phyloP scores from a whole-genome alignment of 306 rosid genomes.

The Quillaja saponaria region DNA sequence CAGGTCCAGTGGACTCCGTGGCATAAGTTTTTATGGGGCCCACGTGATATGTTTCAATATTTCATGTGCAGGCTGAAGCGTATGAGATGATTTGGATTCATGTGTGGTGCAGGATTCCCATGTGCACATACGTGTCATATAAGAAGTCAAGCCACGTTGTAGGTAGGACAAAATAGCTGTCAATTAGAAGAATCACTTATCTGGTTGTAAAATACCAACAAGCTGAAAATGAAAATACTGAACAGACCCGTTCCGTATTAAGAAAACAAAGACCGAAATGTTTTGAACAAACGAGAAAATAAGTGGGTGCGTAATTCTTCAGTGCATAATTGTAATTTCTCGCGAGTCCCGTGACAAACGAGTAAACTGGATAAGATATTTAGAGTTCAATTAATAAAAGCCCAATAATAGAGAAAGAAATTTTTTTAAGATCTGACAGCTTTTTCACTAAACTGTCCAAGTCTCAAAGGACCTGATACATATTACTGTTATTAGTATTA shows the following conservation, averaged over 20 bases:
- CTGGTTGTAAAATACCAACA: too few relatives aligned
- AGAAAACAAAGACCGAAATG: too few relatives aligned
- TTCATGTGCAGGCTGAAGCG: too few relatives aligned
- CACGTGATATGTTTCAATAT: too few relatives aligned
- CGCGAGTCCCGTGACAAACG: constrained; percentile 6
- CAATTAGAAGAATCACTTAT: too few relatives aligned
- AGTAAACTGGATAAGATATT: constrained; percentile 7
- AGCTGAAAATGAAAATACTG: too few relatives aligned
- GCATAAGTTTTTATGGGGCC: too few relatives aligned
- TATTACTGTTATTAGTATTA: too few relatives aligned
- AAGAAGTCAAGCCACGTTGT: constrained; percentile 21
- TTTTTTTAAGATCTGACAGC: constrained; percentile 43
- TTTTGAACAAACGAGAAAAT: too few relatives aligned
- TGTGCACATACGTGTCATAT: constrained; percentile 44
- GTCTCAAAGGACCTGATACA: constrained; percentile 31
- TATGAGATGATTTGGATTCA: background rate
- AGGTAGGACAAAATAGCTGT: constrained; percentile 38
- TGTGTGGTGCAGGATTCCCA: constrained; percentile 30
- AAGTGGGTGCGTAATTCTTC: too few relatives aligned
- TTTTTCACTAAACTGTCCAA: constrained; percentile 24
- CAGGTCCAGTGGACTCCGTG: too few relatives aligned
- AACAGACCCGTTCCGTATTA: too few relatives aligned
- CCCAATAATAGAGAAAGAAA: background rate
- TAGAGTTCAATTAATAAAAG: background rate
- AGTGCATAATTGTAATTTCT: constrained; percentile 26